These are phyloP conservation scores for Leucoagaricus sp. DNA, from an alignment of 1,284 basidiomycete species.

Conservation along the genomic window DNA sequence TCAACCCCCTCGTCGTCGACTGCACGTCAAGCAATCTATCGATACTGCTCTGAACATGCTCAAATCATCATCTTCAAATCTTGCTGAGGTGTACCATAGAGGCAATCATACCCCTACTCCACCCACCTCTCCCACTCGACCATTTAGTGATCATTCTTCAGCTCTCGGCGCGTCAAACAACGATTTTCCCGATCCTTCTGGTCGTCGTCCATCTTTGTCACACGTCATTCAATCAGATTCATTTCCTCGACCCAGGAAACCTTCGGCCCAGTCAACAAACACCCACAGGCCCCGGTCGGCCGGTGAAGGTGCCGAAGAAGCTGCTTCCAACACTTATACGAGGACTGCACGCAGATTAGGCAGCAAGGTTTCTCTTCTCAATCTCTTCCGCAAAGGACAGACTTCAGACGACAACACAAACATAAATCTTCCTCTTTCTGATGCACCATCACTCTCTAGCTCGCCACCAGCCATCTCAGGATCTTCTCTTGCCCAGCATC, in stretches of 20 bases:
- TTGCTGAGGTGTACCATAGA: slow-evolving; percentile 24
- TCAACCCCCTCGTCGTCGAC: slow-evolving; percentile 35
- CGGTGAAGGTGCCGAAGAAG: slow-evolving; percentile 52
- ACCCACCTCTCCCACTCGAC: slow-evolving; percentile 40
- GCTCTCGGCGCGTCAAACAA: slow-evolving; percentile 27
- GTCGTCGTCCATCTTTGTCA: slow-evolving; percentile 46
- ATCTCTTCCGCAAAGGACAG: slow-evolving; percentile 60
- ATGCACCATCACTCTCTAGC: slow-evolving; percentile 19
- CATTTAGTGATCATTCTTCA: slow-evolving; percentile 40
- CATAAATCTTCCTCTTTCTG: slow-evolving; percentile 18
- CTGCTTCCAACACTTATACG: slow-evolving; percentile 29
- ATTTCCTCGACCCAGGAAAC: slow-evolving; percentile 30
- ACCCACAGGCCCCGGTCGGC: slow-evolving; percentile 58
- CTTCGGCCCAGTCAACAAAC: slow-evolving; percentile 29
- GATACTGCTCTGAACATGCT: slow-evolving; percentile 62
- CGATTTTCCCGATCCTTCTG: slow-evolving; percentile 31
- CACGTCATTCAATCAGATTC: slow-evolving; percentile 36
- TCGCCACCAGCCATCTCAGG: slow-evolving; percentile 17
- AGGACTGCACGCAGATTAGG: slow-evolving; percentile 41
- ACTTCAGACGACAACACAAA: slow-evolving; percentile 10
- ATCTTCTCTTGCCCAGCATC: slow-evolving; percentile 22
- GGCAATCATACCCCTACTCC: slow-evolving; percentile 36
- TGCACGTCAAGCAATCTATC: slow-evolving; percentile 64
- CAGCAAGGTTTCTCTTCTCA: slow-evolving; percentile 58
- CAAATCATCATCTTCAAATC: slow-evolving; percentile 41